Evolutionary conservation across 495 filamentous ascomycete species (phyloP), one percentile per base, ranked within the genome.

Genomic region (Collariella sp.): DNA sequence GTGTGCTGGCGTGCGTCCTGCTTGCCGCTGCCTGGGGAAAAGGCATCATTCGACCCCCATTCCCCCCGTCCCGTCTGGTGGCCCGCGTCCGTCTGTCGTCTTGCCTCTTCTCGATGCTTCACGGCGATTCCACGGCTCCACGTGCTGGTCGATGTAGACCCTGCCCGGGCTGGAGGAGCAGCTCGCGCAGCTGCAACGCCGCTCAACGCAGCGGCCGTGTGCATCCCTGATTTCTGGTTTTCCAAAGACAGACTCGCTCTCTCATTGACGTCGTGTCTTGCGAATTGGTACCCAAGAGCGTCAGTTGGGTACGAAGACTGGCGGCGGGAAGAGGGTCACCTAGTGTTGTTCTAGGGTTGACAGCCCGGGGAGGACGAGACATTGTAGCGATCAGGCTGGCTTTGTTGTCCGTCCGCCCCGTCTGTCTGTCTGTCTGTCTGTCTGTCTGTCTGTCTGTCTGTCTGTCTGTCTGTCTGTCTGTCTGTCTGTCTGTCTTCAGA

Each of bases 211-310:
- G 44, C 23, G 18, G 40, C 36, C 40, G 33, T 23, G 39, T 31
- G 50, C 33, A 42, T 38, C 9, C 45, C 45, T 35, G 50, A n/a
- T n/a, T n/a, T n/a, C n/a, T n/a, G n/a, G n/a, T n/a, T 49, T 43
- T 49, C 19, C 26, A 31, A 44, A n/a, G 46, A 55, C 39, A 38
- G 29, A 36, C 49, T 31, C n/a, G n/a, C n/a, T n/a, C 38, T 31
- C 13, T 13, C 47, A 19, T 46, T 56, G 46, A 40, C 18, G 46
- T 44, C 15, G 46, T 50, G 36, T 31, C 56, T 20, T 54, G 38
- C 24, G 46, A 46, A 48, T 69, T 67, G 67, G 34, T 69, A 67
- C 67, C 67, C 64, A 69, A 69, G 54, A 49, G 15, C 52, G 55
- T 33, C 26, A 55, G 54, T 69, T 64, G 62, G 67, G 67, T 64